Percentiles rank a stretch among this genome's conserved stretches.
Evolutionary conservation across 768 basidiomycete genomes (phyloP).

Genomic region (Boletus eberwhitei): DNA sequence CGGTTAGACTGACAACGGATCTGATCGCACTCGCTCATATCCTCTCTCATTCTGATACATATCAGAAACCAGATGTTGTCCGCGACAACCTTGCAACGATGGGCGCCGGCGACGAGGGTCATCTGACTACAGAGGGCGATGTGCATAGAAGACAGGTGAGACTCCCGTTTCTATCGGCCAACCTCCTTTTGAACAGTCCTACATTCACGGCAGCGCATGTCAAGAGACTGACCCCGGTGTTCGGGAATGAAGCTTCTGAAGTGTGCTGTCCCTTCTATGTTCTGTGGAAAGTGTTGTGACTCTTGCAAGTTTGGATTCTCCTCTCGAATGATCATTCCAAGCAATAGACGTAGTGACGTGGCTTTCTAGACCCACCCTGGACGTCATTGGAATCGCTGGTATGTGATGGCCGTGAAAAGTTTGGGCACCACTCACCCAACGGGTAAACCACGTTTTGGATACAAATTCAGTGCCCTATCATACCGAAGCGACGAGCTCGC

Average conservation of each 20-base stretch:
- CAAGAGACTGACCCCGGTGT: slow-evolving; percentile 51
- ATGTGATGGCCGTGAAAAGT: slow-evolving; percentile 1
- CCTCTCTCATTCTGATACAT: slow-evolving; percentile 52
- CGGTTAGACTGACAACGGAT: slow-evolving; percentile 56
- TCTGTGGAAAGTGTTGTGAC: no score
- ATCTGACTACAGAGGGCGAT: slow-evolving; percentile 53
- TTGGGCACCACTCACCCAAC: not conserved
- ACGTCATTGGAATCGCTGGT: slow-evolving; percentile 75
- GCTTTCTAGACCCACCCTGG: slow-evolving; percentile 67
- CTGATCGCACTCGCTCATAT: slow-evolving; percentile 56
- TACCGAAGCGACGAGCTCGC: slow-evolving; percentile 50
- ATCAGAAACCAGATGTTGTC: slow-evolving; percentile 61
- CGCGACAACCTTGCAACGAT: slow-evolving; percentile 49
- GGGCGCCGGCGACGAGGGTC: slow-evolving; percentile 47
- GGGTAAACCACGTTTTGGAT: slow-evolving; percentile 47
- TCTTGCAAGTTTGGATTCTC: slow-evolving; percentile 35
- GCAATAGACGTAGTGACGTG: slow-evolving; percentile 59
- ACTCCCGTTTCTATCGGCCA: not conserved
- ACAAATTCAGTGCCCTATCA: slow-evolving; percentile 51
- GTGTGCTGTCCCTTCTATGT: slow-evolving; percentile 30
- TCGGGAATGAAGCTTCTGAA: slow-evolving; percentile 53
- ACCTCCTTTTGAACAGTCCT: slow-evolving; percentile 27
- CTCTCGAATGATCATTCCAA: slow-evolving; percentile 19
- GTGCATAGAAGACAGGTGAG: slow-evolving; percentile 51
- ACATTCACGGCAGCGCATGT: slow-evolving; percentile 52